A percentile compares a stretch with the other conserved stretches of the same genome.
Conservation (phyloP, 345 rosid genomes). For the Lumnitzera littorea region DNA sequence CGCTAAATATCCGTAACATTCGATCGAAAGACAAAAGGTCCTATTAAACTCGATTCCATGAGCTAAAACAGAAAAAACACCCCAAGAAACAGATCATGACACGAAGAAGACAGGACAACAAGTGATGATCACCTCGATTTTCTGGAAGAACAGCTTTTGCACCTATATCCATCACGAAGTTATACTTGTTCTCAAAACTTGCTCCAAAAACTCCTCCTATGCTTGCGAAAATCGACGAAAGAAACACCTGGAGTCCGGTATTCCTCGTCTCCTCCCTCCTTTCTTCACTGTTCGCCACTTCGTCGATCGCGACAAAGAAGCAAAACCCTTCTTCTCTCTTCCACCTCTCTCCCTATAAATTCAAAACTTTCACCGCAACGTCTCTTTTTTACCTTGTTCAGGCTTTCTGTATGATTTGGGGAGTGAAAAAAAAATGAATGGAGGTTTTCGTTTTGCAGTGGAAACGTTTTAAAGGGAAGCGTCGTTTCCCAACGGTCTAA, state of each 20-base stretch:
- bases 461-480: background rate
- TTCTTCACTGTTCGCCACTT: slow-evolving; percentile 33
- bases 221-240: slow-evolving; percentile 48
- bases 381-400: no score
- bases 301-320: background rate
- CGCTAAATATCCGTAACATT: no score
- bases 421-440: background rate
- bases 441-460: background rate
- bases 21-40: background rate
- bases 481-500: slow-evolving; percentile 33
- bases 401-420: no score
- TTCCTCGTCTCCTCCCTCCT: slow-evolving; percentile 38
- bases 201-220: slow-evolving; percentile 46
- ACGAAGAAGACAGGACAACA: slow-evolving; percentile 7
- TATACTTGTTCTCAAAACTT: slow-evolving; percentile 21
- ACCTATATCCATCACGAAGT: slow-evolving; percentile 28
- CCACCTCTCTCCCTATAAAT: background rate
- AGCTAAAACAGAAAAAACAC: background rate
- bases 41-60: no score
- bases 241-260: slow-evolving; percentile 56
- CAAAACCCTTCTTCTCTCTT: slow-evolving; percentile 2
- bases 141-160: slow-evolving; percentile 24
- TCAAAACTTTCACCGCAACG: background rate
- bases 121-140: no score
- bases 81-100: background rate